Evolutionary conservation across 2,329 filamentous ascomycete species (phyloP).

Genomic region (Cordyceps farinosa): DNA sequence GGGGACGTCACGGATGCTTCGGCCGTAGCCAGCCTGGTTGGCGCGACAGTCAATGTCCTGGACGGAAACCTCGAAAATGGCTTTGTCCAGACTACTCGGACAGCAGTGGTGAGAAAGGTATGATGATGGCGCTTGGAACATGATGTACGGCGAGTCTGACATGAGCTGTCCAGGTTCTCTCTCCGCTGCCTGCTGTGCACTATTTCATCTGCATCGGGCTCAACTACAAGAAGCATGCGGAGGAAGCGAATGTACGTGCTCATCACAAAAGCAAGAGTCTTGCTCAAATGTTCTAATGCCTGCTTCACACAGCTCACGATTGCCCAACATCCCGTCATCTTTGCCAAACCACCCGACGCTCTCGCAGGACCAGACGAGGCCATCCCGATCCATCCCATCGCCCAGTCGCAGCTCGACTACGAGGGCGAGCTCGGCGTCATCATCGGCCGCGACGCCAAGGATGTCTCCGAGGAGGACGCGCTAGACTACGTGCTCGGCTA

Average conservation of each 20-base stretch:
- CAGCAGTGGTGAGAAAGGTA: not conserved
- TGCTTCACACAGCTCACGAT: not conserved
- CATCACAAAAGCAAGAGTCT: too few relatives aligned
- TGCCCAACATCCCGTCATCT: constrained; percentile 19
- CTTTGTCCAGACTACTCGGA: not conserved
- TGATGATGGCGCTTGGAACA: rapidly evolving
- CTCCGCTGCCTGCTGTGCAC: not conserved
- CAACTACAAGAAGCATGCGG: constrained; percentile 28
- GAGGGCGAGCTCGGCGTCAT: constrained; percentile 48
- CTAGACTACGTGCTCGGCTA: constrained; percentile 54
- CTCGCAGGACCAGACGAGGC: constrained; percentile 21
- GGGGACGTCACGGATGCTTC: not conserved
- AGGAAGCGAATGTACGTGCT: constrained; percentile 21
- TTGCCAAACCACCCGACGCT: constrained; percentile 23
- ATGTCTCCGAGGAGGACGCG: constrained; percentile 45
- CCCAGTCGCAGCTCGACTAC: constrained; percentile 5
- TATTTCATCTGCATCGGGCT: constrained; percentile 28
- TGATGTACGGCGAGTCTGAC: not conserved
- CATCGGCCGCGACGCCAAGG: constrained; percentile 44
- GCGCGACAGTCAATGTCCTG: not conserved
- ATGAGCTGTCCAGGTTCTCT: not conserved
- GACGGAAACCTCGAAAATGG: not conserved
- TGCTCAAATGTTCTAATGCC: not conserved
- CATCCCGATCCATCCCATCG: constrained; percentile 44
- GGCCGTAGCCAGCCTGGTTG: not conserved